Evolutionary conservation across 306 rosid species (phyloP).

Genomic region (Cicer bijugum): DNA sequence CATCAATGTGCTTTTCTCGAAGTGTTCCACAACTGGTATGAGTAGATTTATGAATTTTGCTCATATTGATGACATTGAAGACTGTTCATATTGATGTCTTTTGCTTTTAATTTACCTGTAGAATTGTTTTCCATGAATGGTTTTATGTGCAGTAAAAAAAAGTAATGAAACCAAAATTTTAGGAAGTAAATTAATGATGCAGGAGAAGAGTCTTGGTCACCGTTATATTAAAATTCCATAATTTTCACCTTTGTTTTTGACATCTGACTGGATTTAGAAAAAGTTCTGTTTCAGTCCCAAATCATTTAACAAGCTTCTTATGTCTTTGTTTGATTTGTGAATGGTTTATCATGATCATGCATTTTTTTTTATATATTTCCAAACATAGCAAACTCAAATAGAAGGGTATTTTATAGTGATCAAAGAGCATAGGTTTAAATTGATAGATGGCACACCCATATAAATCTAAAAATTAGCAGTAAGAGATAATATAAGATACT

Average conservation of each 20-base stretch:
- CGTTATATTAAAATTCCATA: slow-evolving; percentile 6
- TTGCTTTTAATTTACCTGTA: neutral
- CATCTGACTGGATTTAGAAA: slow-evolving; percentile 35
- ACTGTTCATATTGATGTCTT: slow-evolving; percentile 29
- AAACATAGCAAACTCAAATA: slow-evolving; percentile 15
- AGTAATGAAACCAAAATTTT: neutral
- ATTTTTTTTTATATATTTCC: neutral
- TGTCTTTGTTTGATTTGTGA: slow-evolving; percentile 21
- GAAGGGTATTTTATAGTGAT: slow-evolving; percentile 14
- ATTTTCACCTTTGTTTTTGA: slow-evolving; percentile 7
- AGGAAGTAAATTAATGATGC: slow-evolving; percentile 35
- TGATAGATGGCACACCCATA: slow-evolving; percentile 1
- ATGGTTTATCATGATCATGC: slow-evolving; percentile 30
- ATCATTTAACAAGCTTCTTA: slow-evolving; percentile 1
- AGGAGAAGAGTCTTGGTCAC: slow-evolving; percentile 13
- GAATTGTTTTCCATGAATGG: neutral
- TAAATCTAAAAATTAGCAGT: neutral
- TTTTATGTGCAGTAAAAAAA: slow-evolving; percentile 20
- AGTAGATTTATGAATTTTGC: slow-evolving; percentile 18
- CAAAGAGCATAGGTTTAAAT: slow-evolving; percentile 8
- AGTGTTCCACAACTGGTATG: slow-evolving; percentile 91
- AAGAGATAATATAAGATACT: neutral
- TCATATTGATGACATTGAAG: slow-evolving; percentile 34
- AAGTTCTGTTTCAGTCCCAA: slow-evolving; percentile 21
- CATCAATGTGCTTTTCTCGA: slow-evolving; percentile 83